Base-by-base conservation (phyloP, 2,329 filamentous ascomycete species). In the Onygenales sp. region DNA sequence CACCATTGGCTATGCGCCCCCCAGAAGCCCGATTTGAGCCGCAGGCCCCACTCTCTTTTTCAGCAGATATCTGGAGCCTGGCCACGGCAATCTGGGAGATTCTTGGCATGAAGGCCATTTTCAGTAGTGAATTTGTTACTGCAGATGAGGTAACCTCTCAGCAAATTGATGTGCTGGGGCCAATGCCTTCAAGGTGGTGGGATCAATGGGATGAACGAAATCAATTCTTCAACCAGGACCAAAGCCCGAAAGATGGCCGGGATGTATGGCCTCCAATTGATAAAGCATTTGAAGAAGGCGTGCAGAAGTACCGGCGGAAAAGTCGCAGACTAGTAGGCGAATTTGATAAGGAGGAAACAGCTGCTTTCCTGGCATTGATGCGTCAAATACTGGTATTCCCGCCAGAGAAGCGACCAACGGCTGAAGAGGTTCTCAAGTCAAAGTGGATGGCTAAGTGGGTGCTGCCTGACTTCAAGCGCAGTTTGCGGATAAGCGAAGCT, bases 51-150 rank as follows among this genome's bases (percentile, higher is more conserved):
- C 59, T 64, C 0, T 51, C 60, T 38, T 64, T 55, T 54, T 43
- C 60, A 10, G 52, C 60, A 44, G 61, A 63, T 41, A 62, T 64
- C 13, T 64, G 60, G 60, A 62, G 60, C 32, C 42, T 65, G 39
- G 58, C 58, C 7, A 55, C 44, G 0, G 46, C 60, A 13, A 63
- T 64, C 13, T 65, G 59, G 59, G 61, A 64, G 52, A 60, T 65
- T 36, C 9, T 63, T 21, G 57, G 60, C 5, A 63, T 60, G 57
- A 60, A 61, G 44, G 48, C 55, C 0, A 54, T 61, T 39, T 59
- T 61, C 32, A 55, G 53, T 33, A 52, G 14, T 9, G 53, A 54
- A 13, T 51, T 53, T 27, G 51, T 33, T 1, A 56, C 54, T 6
- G 39, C 13, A 2, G 57, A 61, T 54, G 55, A 61, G 9, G 36